These are phyloP conservation scores for Lipomyces sp. DNA, from an alignment of 805 yeast species.

Conservation along the genomic window DNA sequence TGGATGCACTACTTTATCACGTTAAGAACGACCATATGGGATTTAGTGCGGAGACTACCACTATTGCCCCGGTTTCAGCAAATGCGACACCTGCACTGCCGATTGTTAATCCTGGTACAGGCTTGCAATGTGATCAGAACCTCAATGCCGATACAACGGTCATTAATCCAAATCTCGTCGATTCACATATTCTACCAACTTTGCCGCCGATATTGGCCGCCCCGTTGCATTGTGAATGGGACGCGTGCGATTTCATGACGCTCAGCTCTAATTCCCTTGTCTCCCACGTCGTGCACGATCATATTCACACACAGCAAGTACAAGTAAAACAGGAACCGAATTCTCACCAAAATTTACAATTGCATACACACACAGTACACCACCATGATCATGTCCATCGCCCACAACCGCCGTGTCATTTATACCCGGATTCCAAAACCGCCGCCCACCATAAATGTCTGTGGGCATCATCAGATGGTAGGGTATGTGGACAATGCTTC, in stretches of 20 bases:
- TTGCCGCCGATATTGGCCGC: slow-evolving; percentile 13
- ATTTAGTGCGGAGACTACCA: neutral
- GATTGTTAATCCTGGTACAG: neutral
- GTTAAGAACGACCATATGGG: slow-evolving; percentile 39
- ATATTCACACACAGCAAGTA: slow-evolving; percentile 43
- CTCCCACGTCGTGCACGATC: slow-evolving; percentile 60
- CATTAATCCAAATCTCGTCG: slow-evolving; percentile 23
- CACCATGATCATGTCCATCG: slow-evolving; percentile 13
- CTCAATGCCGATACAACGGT: slow-evolving; percentile 28
- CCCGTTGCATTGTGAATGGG: slow-evolving; percentile 70
- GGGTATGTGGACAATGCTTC: slow-evolving; percentile 58
- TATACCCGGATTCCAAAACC: neutral
- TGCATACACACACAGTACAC: neutral
- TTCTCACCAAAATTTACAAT: neutral
- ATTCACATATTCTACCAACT: slow-evolving; percentile 30
- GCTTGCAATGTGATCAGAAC: slow-evolving; percentile 38
- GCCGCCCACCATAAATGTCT: slow-evolving; percentile 29
- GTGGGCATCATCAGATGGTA: slow-evolving; percentile 34
- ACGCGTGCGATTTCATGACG: slow-evolving; percentile 65
- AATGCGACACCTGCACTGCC: neutral
- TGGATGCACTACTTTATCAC: slow-evolving; percentile 42
- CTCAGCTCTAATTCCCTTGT: slow-evolving; percentile 59
- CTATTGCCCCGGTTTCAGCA: neutral
- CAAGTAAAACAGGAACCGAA: neutral
- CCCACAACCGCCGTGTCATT: neutral